Conservation (phyloP, 129 eudicot species). For the Scalesia atractyloides region DNA sequence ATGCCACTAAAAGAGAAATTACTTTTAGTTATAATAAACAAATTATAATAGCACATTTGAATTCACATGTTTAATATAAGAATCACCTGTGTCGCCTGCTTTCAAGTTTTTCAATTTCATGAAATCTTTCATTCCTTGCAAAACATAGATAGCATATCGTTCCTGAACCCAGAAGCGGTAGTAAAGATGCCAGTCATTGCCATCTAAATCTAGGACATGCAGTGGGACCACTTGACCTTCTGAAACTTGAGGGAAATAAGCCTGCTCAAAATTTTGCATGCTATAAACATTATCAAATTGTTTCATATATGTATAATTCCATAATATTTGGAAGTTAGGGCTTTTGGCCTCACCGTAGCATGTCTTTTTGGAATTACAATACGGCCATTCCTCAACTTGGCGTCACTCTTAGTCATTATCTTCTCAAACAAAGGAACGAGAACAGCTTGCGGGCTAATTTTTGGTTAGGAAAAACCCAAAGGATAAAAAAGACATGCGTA, state of each 20-base stretch:
- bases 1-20: conserved; percentile 44
- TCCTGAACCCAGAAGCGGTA: conserved; percentile 41
- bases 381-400: conserved; percentile 40
- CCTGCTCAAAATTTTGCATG: too few relatives aligned
- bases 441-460: conserved; percentile 36
- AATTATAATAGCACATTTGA: neutral
- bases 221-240: conserved; percentile 32
- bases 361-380: conserved; percentile 45
- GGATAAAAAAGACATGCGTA: neutral
- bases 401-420: conserved; percentile 44
- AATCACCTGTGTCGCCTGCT: conserved; percentile 63
- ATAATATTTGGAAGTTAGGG: neutral
- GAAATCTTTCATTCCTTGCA: conserved; percentile 55
- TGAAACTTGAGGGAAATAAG: conserved; percentile 42
- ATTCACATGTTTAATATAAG: conserved; percentile 10
- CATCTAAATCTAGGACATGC: conserved; percentile 51
- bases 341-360: conserved; percentile 52
- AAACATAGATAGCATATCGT: conserved; percentile 38
- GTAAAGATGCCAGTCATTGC: conserved; percentile 47
- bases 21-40: neutral
- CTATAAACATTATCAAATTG: conserved; percentile 1
- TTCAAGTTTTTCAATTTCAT: conserved; percentile 41
- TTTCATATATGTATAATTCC: neutral
- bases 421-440: conserved; percentile 55
- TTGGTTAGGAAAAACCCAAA: conserved; percentile 36